These are phyloP conservation scores for Scheffersomyces segobiensis DNA, from an alignment of 1,139 yeast species.

Conservation along the genomic window DNA sequence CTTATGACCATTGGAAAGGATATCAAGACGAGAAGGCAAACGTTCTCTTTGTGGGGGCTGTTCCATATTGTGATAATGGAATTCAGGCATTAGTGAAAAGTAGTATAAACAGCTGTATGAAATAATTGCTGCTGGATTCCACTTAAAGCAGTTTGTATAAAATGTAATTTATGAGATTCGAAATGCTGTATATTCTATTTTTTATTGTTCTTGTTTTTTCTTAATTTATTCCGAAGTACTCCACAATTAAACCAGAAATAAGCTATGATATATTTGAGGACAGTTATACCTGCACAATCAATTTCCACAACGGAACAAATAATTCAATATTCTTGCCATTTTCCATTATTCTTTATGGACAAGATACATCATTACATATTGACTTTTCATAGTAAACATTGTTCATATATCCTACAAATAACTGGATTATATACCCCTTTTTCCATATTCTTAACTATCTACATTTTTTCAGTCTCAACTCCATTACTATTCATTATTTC, in stretches of 20 bases:
- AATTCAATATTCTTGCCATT: background rate
- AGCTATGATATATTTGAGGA: background rate
- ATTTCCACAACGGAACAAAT: background rate
- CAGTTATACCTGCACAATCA: background rate
- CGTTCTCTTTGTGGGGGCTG: slow-evolving; percentile 17
- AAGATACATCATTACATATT: too few species aligned
- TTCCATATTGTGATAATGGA: background rate
- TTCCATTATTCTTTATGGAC: too few species aligned
- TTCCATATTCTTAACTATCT: too few species aligned
- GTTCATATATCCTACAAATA: background rate
- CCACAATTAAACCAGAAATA: background rate
- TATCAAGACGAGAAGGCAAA: slow-evolving; percentile 36
- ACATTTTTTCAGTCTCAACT: background rate
- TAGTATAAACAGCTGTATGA: background rate
- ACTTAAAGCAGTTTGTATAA: too few species aligned
- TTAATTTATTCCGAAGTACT: background rate
- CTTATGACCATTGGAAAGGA: slow-evolving; percentile 37
- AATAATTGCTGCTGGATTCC: background rate
- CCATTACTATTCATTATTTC: background rate
- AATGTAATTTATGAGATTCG: too few species aligned
- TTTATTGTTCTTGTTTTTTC: background rate
- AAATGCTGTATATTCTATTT: too few species aligned
- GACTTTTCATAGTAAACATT: background rate
- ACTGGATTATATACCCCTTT: background rate
- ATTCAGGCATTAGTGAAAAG: background rate